Base-by-base conservation (phyloP, 345 rosid species). In the Punica granatum region DNA sequence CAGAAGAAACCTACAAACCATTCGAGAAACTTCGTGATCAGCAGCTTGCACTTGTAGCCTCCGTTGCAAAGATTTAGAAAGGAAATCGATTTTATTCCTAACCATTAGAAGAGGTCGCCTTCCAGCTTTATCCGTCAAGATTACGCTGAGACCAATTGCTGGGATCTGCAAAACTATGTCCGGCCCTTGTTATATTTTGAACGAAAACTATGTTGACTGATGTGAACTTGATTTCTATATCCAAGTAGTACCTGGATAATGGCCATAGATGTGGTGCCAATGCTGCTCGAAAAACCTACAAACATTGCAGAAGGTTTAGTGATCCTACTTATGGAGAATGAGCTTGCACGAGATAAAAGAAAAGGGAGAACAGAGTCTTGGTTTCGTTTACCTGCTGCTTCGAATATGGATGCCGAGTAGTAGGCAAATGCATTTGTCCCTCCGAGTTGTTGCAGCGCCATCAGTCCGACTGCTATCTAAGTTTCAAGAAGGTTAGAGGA, bases 381-480 rank as follows among this genome's bases (percentile, higher is more conserved):
- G 12, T 12, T 56, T 21, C 14, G 28, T 64, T 3, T 71, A 84
- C 91, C 84, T 36, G 85, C 78, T 67, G 73, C 59, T 58, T 79
- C 83, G 70, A 88, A 83, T 34, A 84, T 75, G 49, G 82, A 69
- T 64, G 77, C 75, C 36, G 86, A 65, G 54, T 84, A 88, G 70
- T 42, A 84, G 33, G 80, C 63, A 60, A 88, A 23, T 26, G 74
- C 88, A 56, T 39, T 67, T 25, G 63, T 32, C 61, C 89, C 90
- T 28, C 74, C 77, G 34, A 84, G 56, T 74, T 83, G 85, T 68
- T 74, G 85, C 44, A 81, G 36, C 28, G 77, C 1, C 85, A 78
- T 84, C 42, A 87, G 4, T n/a, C 89, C 89, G 63, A 84, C 62
- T 64, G 86, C 94, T 54, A 77, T 73, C 89, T 86, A 67, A 56